Conservation (phyloP, 768 basidiomycete genomes). For the Macrolepiota fuliginosa region DNA sequence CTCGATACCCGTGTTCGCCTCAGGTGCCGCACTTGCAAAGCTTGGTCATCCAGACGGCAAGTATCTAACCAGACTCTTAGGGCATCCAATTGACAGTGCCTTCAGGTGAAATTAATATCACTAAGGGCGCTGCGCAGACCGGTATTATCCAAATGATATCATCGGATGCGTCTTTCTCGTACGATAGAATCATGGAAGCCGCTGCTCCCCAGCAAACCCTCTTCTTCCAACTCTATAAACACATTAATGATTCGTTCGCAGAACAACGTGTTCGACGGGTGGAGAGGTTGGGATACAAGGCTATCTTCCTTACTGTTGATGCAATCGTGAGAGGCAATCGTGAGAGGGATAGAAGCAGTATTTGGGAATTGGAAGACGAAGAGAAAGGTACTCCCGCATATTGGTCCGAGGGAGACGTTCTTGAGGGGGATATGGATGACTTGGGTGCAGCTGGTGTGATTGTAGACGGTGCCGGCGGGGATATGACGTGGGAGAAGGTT, state of each 20-base stretch:
- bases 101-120: conserved; percentile 81
- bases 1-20: conserved; percentile 79
- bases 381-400: conserved; percentile 37
- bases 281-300: conserved; percentile 77
- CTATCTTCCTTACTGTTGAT: conserved; percentile 91
- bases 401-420: conserved; percentile 31
- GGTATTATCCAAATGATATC: conserved; percentile 87
- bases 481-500: conserved; percentile 79
- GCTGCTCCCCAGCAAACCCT: conserved; percentile 55
- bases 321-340: conserved; percentile 81
- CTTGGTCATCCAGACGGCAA: conserved; percentile 78
- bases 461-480: conserved; percentile 60
- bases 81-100: not conserved
- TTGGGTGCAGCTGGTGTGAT: conserved; percentile 69
- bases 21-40: conserved; percentile 80
- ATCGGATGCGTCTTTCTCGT: conserved; percentile 70
- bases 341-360: conserved; percentile 67
- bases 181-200: conserved; percentile 58
- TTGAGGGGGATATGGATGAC: conserved; percentile 29
- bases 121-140: conserved; percentile 59
- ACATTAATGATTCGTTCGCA: conserved; percentile 63
- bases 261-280: conserved; percentile 70
- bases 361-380: conserved; percentile 53
- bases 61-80: not conserved
- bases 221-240: conserved; percentile 88